These are phyloP conservation scores for Botryotinia calthae DNA, from an alignment of 2,329 filamentous ascomycete species.

Conservation along the genomic window DNA sequence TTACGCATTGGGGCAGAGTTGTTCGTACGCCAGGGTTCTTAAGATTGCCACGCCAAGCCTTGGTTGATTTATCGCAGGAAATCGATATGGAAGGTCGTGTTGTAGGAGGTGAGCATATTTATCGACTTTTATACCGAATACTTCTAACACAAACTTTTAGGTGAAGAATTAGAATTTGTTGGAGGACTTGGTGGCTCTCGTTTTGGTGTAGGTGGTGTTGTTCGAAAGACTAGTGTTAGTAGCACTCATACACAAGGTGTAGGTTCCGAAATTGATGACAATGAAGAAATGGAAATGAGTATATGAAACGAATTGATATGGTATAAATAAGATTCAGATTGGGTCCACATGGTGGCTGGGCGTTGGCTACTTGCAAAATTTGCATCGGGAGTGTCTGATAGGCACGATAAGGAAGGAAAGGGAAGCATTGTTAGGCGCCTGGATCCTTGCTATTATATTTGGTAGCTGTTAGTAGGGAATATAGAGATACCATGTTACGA, in stretches of 20 bases:
- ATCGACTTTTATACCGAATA: constrained; percentile 21
- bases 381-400: constrained; percentile 4
- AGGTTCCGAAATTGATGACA: constrained; percentile 55
- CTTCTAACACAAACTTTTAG: constrained; percentile 31
- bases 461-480: not conserved
- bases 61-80: constrained; percentile 91
- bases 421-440: constrained; percentile 15
- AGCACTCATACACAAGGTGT: constrained; percentile 55
- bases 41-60: constrained; percentile 69
- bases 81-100: constrained; percentile 92
- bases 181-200: constrained; percentile 50
- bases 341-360: constrained; percentile 6
- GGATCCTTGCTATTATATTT: not conserved
- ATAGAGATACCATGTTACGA: constrained; percentile 17
- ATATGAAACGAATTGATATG: constrained; percentile 24
- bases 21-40: constrained; percentile 88
- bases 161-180: constrained; percentile 43
- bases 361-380: constrained; percentile 13
- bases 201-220: constrained; percentile 46
- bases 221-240: constrained; percentile 58
- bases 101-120: constrained; percentile 74
- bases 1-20: constrained; percentile 91
- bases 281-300: constrained; percentile 60
- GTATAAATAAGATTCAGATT: constrained; percentile 11
- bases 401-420: not conserved